phyloP scores from a whole-genome alignment of 768 basidiomycete genomes.

The Coprinopsis cinerea region DNA sequence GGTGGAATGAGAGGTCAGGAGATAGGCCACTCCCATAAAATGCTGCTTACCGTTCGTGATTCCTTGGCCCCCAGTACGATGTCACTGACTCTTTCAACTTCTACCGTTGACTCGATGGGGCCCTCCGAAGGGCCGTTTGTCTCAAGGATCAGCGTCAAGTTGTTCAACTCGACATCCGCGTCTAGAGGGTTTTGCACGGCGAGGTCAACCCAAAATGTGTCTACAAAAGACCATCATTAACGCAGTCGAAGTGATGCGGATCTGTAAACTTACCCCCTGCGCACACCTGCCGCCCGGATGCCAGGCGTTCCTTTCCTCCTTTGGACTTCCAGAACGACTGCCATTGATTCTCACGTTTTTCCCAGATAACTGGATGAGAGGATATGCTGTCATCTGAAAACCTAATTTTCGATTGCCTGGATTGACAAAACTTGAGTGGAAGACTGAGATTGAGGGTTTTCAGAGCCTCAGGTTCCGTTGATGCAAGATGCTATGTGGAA shows the following conservation, averaged over 20 bases:
- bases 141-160: slow-evolving; percentile 50
- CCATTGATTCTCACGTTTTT: slow-evolving; percentile 63
- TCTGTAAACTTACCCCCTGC: slow-evolving; percentile 47
- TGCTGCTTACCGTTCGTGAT: slow-evolving; percentile 48
- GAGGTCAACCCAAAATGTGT: slow-evolving; percentile 74
- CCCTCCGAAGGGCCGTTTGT: slow-evolving; percentile 29
- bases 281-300: slow-evolving; percentile 50
- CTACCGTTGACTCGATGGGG: slow-evolving; percentile 35
- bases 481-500: slow-evolving; percentile 58
- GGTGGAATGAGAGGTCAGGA: background rate
- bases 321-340: slow-evolving; percentile 46
- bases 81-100: slow-evolving; percentile 57
- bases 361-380: slow-evolving; percentile 50
- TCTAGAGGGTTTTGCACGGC: slow-evolving; percentile 66
- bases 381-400: slow-evolving; percentile 44
- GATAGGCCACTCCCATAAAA: background rate
- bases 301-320: slow-evolving; percentile 50
- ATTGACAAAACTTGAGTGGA: slow-evolving; percentile 62
- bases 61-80: slow-evolving; percentile 59
- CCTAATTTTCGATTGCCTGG: slow-evolving; percentile 50
- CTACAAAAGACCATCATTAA: slow-evolving; percentile 29
- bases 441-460: slow-evolving; percentile 44
- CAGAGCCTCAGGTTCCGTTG: slow-evolving; percentile 44
- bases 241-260: background rate
- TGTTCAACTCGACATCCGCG: slow-evolving; percentile 62